Evolutionary conservation across 1,284 basidiomycete species (phyloP).

Genomic region (Inonotus obliquus): DNA sequence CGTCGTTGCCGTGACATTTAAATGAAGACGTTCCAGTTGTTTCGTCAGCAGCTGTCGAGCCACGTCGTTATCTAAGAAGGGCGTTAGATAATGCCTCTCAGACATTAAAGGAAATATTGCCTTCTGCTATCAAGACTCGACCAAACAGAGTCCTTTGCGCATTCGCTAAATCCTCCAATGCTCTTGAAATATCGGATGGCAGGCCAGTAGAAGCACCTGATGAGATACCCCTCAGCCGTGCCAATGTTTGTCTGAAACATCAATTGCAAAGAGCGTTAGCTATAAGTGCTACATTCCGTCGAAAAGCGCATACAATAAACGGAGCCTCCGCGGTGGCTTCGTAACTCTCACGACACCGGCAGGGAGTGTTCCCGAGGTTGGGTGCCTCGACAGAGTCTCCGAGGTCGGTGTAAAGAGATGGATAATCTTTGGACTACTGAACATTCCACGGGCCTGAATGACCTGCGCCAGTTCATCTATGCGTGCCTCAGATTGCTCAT

Average conservation of each 20-base stretch:
- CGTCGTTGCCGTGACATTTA: slow-evolving; percentile 55
- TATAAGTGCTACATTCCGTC: neutral
- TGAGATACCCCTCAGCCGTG: slow-evolving; percentile 51
- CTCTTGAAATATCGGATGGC: slow-evolving; percentile 34
- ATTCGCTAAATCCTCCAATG: slow-evolving; percentile 41
- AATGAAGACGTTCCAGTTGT: slow-evolving; percentile 55
- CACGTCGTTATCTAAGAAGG: slow-evolving; percentile 54
- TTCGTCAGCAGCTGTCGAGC: slow-evolving; percentile 61
- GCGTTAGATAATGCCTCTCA: slow-evolving; percentile 1
- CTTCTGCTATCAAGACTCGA: slow-evolving; percentile 67
- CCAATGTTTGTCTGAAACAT: slow-evolving; percentile 42
- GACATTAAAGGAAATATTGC: slow-evolving; percentile 28
- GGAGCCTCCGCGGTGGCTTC: slow-evolving; percentile 57
- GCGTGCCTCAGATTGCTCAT: slow-evolving; percentile 55
- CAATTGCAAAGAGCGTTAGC: neutral
- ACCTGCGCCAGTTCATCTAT: slow-evolving; percentile 49
- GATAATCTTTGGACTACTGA: slow-evolving; percentile 56
- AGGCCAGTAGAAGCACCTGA: slow-evolving; percentile 32
- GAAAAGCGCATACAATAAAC: slow-evolving; percentile 36
- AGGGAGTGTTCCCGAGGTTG: slow-evolving; percentile 36
- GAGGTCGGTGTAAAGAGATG: slow-evolving; percentile 69
- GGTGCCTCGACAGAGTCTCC: slow-evolving; percentile 43
- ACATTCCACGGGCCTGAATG: slow-evolving; percentile 36
- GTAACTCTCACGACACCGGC: slow-evolving; percentile 64
- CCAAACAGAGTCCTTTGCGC: slow-evolving; percentile 54